Conservation (phyloP, 2,329 filamentous ascomycete genomes). For the Aspergillus transmontanensis region DNA sequence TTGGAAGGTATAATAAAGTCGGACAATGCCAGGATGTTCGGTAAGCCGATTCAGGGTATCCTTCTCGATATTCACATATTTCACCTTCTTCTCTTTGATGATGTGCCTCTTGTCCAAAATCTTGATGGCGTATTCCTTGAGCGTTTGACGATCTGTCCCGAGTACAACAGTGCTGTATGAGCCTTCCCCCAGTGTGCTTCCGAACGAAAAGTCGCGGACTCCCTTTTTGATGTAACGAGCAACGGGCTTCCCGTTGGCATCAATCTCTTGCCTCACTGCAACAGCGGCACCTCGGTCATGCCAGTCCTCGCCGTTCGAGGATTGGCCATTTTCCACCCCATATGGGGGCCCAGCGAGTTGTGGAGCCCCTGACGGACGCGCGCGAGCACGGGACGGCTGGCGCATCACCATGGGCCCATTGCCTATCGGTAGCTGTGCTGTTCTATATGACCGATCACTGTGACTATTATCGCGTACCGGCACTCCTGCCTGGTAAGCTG, state of each 20-base stretch:
- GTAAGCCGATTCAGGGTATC: conserved; percentile 95
- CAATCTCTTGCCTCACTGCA: conserved; percentile 77
- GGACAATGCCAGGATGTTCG: conserved; percentile 93
- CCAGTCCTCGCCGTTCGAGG: conserved; percentile 84
- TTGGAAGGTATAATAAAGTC: conserved; percentile 97
- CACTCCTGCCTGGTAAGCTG: conserved; percentile 61
- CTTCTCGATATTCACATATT: conserved; percentile 99
- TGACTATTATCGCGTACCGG: conserved; percentile 71
- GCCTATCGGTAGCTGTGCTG: conserved; percentile 57
- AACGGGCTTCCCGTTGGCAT: conserved; percentile 79
- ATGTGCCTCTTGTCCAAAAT: conserved; percentile 98
- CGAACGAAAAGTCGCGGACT: conserved; percentile 95
- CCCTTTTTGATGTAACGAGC: conserved; percentile 91
- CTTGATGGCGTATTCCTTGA: conserved; percentile 97
- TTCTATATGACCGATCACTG: conserved; percentile 68
- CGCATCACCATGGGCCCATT: conserved; percentile 72
- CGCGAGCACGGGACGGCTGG: conserved; percentile 73
- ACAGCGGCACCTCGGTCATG: conserved; percentile 92
- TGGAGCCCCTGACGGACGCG: conserved; percentile 44
- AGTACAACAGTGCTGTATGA: conserved; percentile 96
- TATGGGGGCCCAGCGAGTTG: conserved; percentile 52
- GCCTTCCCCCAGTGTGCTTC: conserved; percentile 85
- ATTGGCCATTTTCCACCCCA: conserved; percentile 58
- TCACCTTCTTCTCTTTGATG: conserved; percentile 99
- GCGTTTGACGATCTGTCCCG: conserved; percentile 87